These are phyloP conservation scores for Lippia alba DNA, from an alignment of 305 asterid genomes.

Conservation along the genomic window DNA sequence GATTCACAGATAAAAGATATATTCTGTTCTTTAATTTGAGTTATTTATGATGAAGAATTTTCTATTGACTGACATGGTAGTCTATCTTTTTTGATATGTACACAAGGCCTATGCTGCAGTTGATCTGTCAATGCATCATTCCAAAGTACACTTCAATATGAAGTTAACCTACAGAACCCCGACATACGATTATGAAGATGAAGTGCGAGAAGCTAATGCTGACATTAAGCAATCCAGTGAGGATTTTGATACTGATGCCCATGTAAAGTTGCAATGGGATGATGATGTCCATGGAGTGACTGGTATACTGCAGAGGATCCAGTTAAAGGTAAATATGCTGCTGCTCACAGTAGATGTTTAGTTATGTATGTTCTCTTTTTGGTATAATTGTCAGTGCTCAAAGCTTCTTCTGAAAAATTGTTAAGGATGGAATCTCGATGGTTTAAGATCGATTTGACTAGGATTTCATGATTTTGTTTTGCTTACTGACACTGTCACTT, in stretches of 20 bases:
- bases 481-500: not conserved
- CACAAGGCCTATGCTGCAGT: conserved; percentile 76
- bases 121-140: conserved; percentile 86
- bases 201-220: conserved; percentile 51
- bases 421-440: not conserved
- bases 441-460: conserved; percentile 3
- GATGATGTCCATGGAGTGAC: conserved; percentile 94
- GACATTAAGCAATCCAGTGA: conserved; percentile 53
- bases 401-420: not conserved
- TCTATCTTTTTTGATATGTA: conserved; percentile 38
- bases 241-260: conserved; percentile 51
- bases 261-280: conserved; percentile 68
- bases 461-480: not conserved
- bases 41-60: conserved; percentile 3
- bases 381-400: not conserved
- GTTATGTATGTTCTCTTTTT: conserved; percentile 23
- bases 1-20: not conserved
- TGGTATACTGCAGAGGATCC: conserved; percentile 97
- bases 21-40: conserved; percentile 11
- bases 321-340: conserved; percentile 61
- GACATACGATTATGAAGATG: conserved; percentile 63
- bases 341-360: conserved; percentile 22
- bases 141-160: conserved; percentile 78
- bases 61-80: conserved; percentile 35
- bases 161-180: conserved; percentile 83